Evolutionary conservation across 768 basidiomycete species (phyloP), one percentile per base, ranked within the genome.

Genomic region (Lactifluus volemus): DNA sequence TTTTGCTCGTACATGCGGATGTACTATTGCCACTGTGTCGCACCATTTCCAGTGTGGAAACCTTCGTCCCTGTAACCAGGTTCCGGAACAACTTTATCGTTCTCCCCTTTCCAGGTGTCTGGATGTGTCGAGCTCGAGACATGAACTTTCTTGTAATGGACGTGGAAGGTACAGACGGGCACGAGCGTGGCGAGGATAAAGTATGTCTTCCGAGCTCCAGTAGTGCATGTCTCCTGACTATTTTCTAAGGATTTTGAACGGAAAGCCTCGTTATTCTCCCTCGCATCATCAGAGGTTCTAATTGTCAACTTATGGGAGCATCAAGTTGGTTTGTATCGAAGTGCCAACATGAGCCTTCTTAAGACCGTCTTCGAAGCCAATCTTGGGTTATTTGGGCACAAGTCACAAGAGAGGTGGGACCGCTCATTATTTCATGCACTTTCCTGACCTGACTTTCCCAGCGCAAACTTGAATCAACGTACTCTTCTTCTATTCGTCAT

Each of bases 321-420:
- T 67, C 95, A 98, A 81, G 92, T 99, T 58, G 97, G 97, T 48
- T 75, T 98, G 52, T 98, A 98, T 75, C 95, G 98, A 69, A 96
- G 97, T 44, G 97, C 97, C 44, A 99, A 99, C 75, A 97, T 99
- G 96, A 96, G 90, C 12, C 79, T 98, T 25, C 84, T 99, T 65
- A 98, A 98, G 79, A 99, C 97, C 4, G 97, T 98, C 17, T 97
- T 98, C 70, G 92, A 99, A 73, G 97, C 98, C 64, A 98, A 98
- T 73, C 80, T 99, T 25, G 89, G 90, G 5, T 72, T 98, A 45
- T 99, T 98, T 69, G 90, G 90, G 32, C 91, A 88, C 75, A 88
- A 82, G 68, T 73, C 79, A 11, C 75, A 77, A 45, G 83, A 86
- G 59, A 82, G 83, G 77, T 77, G 67, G 32, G 58, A 75, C 53